These are phyloP conservation scores for Lactifluus hygrophoroides DNA, from an alignment of 768 basidiomycete species.

Conservation along the genomic window DNA sequence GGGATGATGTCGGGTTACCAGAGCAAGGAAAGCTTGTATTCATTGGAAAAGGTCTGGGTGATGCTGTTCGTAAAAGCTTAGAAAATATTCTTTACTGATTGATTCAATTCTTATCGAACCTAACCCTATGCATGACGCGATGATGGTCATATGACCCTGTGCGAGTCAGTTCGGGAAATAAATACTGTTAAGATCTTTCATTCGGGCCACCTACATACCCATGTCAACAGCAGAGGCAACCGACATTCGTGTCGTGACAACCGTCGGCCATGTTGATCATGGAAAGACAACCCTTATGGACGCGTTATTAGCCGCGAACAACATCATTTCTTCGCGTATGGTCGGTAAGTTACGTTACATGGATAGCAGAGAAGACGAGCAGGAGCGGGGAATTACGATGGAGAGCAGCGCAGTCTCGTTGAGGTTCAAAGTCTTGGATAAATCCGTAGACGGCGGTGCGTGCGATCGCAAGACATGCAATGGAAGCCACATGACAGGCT, in stretches of 20 bases:
- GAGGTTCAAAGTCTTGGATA: slow-evolving; percentile 73
- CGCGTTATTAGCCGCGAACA: slow-evolving; percentile 90
- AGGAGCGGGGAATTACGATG: slow-evolving; percentile 98
- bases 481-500: slow-evolving; percentile 28
- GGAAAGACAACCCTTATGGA: slow-evolving; percentile 97
- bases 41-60: slow-evolving; percentile 73
- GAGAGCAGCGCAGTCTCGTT: slow-evolving; percentile 93
- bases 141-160: no score
- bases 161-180: no score
- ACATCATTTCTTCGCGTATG: slow-evolving; percentile 90
- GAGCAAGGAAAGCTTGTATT: slow-evolving; percentile 75
- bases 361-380: slow-evolving; percentile 94
- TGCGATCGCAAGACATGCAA: slow-evolving; percentile 12
- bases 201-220: background rate
- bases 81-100: slow-evolving; percentile 23
- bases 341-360: slow-evolving; percentile 95
- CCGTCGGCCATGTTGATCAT: slow-evolving; percentile 88
- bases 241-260: slow-evolving; percentile 72
- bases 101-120: background rate
- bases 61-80: slow-evolving; percentile 47
- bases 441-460: slow-evolving; percentile 48
- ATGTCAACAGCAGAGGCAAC: slow-evolving; percentile 26
- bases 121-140: no score
- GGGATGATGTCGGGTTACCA: slow-evolving; percentile 39
- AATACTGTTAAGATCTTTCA: background rate